phyloP scores from a whole-genome alignment of 192 early-diverging fungal genomes.

The Umbelopsis sp. region DNA sequence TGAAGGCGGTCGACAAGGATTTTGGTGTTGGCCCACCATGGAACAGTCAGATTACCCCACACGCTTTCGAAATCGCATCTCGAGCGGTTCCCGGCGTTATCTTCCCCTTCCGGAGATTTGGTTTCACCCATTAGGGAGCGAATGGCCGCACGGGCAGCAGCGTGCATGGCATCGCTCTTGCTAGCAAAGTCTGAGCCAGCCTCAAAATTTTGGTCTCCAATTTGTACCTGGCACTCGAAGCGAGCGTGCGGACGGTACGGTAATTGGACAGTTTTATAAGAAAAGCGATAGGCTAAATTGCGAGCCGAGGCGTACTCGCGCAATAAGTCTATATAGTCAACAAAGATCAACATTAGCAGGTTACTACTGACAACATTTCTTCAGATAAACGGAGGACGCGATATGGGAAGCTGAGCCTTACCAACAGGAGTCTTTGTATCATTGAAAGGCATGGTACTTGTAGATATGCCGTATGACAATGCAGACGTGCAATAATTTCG shows the following conservation, averaged over 20 bases:
- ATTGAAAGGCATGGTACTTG: conserved; percentile 2
- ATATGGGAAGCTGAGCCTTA: background rate
- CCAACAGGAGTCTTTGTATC: conserved; percentile 21
- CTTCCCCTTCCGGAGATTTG: conserved; percentile 10
- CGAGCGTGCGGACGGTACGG: conserved; percentile 15
- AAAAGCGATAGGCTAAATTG: conserved; percentile 5
- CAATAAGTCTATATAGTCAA: background rate
- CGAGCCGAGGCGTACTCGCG: conserved; percentile 16
- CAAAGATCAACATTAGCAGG: background rate
- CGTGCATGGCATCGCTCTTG: conserved; percentile 24
- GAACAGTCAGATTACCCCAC: conserved; percentile 23
- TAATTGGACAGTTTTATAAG: conserved; percentile 12
- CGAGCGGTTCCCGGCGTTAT: background rate
- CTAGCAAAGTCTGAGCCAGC: conserved; percentile 22
- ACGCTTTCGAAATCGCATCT: conserved; percentile 20
- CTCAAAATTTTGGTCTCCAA: conserved; percentile 5
- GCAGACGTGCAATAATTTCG: background rate
- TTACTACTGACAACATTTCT: background rate
- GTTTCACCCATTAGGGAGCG: conserved; percentile 14
- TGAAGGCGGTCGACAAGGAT: conserved; percentile 23
- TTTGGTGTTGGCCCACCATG: conserved; percentile 24
- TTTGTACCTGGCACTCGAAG: conserved; percentile 18
- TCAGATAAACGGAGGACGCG: background rate
- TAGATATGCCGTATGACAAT: background rate
- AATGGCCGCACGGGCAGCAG: conserved; percentile 11